Evolutionary conservation across 2,329 filamentous ascomycete species (phyloP), one percentile per base, ranked within the genome.

Genomic region (Cladophialophora exuberans): DNA sequence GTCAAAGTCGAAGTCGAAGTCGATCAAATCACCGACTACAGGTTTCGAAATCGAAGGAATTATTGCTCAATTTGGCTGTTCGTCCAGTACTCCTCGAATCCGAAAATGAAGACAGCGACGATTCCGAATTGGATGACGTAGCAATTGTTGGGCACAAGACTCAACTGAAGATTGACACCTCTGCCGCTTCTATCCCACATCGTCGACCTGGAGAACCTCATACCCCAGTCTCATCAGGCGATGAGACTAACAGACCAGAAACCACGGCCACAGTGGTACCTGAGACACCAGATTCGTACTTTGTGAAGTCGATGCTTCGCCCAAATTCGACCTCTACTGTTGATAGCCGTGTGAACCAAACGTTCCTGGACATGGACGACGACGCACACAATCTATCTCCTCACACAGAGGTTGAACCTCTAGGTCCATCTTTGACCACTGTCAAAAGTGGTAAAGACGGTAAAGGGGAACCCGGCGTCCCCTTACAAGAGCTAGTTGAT

Each of bases 401-500:
- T n/a, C 41, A 54, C 6, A 47, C 56, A 11, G 54, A 53, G 15
- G 38, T 46, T 6, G 54, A 56, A 23, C 36, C 45, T 15, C 15
- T 43, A 22, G 43, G 26, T 3, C 31, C 57, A n/a, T 18, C 47
- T 13, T 42, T 52, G 45, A 46, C 43, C 23, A 41, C 28, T 31
- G 26, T 57, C 18, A 51, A 54, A 45, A 11, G 54, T 22, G 66
- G 67, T 22, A 70, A 67, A 36, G 66, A 69, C 49, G 62, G 63
- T 42, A 67, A 66, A 6, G 66, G 62, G 35, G 73, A 75, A 13
- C 55, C 66, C 3, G 76, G 75, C 3, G 62, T 69, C 17, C 70
- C 72, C 2, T 77, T 79, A 46, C 85, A 88, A 57, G 87, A 91
- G 52, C 76, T 94, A 3, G 90, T 97, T 17, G 90, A 96, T 71